Evolutionary conservation across 2,329 filamentous ascomycete species (phyloP).

Genomic region (Rutstroemia sydowiana): DNA sequence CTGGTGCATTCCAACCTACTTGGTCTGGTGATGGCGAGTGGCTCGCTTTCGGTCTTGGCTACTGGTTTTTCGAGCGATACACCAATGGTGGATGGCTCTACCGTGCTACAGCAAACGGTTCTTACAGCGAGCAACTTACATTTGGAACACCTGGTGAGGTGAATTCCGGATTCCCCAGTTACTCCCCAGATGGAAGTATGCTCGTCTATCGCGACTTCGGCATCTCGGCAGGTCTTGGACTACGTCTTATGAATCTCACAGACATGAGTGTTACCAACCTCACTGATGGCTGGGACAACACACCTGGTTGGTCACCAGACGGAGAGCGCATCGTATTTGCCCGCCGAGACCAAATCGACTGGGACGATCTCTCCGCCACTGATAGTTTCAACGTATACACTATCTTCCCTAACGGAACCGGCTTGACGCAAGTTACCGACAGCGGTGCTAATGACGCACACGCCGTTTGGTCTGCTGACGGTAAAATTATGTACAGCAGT

Average conservation of each 20-base stretch:
- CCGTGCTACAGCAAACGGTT: constrained; percentile 15
- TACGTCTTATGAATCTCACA: constrained; percentile 30
- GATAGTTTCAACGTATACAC: constrained; percentile 36
- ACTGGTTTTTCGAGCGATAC: constrained; percentile 34
- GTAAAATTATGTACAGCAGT: constrained; percentile 35
- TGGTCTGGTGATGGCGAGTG: constrained; percentile 33
- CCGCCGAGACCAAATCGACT: constrained; percentile 27
- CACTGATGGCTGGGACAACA: constrained; percentile 34
- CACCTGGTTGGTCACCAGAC: constrained; percentile 34
- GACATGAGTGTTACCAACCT: constrained; percentile 26
- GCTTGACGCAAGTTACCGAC: constrained; percentile 30
- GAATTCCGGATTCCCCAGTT: constrained; percentile 36
- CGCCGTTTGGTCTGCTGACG: constrained; percentile 37
- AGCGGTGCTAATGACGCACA: constrained; percentile 37
- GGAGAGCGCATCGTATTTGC: constrained; percentile 35
- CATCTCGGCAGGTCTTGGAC: constrained; percentile 19
- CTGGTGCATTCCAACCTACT: constrained; percentile 35
- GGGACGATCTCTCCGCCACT: neutral
- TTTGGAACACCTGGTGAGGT: constrained; percentile 21
- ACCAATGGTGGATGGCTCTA: constrained; percentile 15
- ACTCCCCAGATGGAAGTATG: constrained; percentile 31
- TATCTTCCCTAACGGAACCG: constrained; percentile 35
- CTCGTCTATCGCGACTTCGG: constrained; percentile 34
- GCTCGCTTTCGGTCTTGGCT: constrained; percentile 34
- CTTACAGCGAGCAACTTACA: constrained; percentile 29